A percentile compares a stretch with the other conserved stretches of the same genome.
phyloP scores from a whole-genome alignment of 2,329 filamentous ascomycete genomes.

The Talaromyces rugulosus region DNA sequence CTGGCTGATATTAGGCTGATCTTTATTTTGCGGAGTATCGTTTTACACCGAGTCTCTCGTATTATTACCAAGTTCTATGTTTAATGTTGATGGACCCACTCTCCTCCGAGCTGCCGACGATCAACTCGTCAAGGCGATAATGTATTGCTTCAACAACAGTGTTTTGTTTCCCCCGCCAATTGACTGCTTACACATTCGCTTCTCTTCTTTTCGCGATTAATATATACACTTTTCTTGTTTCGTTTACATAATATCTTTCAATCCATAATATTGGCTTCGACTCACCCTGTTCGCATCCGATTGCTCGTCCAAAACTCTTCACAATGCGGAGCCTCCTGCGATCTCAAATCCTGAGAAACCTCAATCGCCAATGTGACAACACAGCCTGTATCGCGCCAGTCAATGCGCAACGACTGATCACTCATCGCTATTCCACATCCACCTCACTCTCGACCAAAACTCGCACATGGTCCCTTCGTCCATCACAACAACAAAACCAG shows the following conservation, averaged over 20 bases:
- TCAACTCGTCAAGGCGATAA: neutral
- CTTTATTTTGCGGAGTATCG: no score
- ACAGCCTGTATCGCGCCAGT: neutral
- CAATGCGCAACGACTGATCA: neutral
- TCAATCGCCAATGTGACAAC: neutral
- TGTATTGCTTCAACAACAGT: neutral
- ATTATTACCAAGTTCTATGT: no score
- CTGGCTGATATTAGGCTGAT: no score
- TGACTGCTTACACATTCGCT: neutral
- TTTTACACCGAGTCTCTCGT: no score
- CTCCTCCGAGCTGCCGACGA: neutral
- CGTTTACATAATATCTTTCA: neutral
- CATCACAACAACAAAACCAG: neutral
- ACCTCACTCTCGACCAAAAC: neutral
- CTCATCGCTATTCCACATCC: neutral
- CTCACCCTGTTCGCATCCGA: no score
- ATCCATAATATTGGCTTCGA: neutral
- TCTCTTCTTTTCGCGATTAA: neutral
- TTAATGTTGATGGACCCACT: neutral
- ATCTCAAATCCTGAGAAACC: neutral
- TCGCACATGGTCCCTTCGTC: neutral
- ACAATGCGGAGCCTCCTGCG: neutral
- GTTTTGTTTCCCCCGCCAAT: neutral
- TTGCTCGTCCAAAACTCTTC: neutral
- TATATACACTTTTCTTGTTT: neutral